These are phyloP conservation scores for Pichia sp. DNA, from an alignment of 1,139 yeast species.

Conservation along the genomic window DNA sequence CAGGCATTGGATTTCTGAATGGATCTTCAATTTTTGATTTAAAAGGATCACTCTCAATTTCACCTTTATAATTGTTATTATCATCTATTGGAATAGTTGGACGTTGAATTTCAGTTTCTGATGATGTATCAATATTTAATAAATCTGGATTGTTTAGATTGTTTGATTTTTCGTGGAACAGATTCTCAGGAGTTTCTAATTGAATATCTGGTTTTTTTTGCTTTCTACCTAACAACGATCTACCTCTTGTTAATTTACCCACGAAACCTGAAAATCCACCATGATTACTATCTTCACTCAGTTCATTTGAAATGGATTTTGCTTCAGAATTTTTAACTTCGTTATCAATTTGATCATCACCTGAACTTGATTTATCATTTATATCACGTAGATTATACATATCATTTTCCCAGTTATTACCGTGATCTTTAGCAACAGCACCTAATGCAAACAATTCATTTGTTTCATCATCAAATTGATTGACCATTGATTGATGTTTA, in stretches of 20 bases:
- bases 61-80: neutral
- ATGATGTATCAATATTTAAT: neutral
- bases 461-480: constrained; percentile 23
- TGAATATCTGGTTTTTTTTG: constrained; percentile 1
- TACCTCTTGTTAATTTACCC: constrained; percentile 16
- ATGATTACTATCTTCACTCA: neutral
- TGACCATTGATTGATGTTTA: constrained; percentile 31
- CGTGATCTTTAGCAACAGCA: constrained; percentile 65
- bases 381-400: constrained; percentile 46
- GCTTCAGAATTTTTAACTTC: constrained; percentile 3
- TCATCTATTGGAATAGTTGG: neutral
- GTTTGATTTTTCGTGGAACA: neutral
- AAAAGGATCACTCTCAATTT: neutral
- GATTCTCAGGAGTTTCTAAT: neutral
- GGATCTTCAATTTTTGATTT: constrained; percentile 2
- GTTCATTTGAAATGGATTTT: neutral
- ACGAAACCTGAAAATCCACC: constrained; percentile 10
- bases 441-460: constrained; percentile 65
- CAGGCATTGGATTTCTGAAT: neutral
- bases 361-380: constrained; percentile 14
- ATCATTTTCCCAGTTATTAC: constrained; percentile 62
- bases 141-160: too few species aligned
- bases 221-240: constrained; percentile 22
- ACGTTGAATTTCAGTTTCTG: neutral
- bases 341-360: constrained; percentile 9